Evolutionary conservation across 441 rosid species (phyloP).

Genomic region (Flueggea neowawraea): DNA sequence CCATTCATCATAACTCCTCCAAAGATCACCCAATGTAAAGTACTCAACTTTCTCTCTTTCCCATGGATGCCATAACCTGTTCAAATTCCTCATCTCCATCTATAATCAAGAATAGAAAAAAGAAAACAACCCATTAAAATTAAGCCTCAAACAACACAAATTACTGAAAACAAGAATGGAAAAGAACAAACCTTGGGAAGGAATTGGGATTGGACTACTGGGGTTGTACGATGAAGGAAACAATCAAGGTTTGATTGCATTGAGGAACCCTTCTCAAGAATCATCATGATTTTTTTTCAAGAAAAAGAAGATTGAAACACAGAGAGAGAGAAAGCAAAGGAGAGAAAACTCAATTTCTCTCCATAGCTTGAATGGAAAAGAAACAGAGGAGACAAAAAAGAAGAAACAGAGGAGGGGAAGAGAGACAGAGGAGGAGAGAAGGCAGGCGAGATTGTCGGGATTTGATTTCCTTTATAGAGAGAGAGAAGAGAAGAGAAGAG

Average conservation of each 20-base stretch:
- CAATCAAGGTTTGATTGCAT: slow-evolving; percentile 76
- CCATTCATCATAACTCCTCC: slow-evolving; percentile 96
- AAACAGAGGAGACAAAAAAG: slow-evolving; percentile 4
- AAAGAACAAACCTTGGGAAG: slow-evolving; percentile 69
- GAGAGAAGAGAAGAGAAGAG: no score
- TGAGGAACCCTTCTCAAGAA: slow-evolving; percentile 50
- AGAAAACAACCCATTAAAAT: not conserved
- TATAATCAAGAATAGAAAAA: slow-evolving; percentile 18
- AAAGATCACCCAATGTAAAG: slow-evolving; percentile 74
- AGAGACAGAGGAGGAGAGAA: no score
- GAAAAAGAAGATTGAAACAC: slow-evolving; percentile 2
- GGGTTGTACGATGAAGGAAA: slow-evolving; percentile 84
- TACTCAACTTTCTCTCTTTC: slow-evolving; percentile 84
- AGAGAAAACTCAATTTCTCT: slow-evolving; percentile 2
- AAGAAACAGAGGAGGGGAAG: no score
- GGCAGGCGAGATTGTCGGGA: no score
- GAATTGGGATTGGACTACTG: slow-evolving; percentile 64
- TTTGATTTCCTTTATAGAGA: no score
- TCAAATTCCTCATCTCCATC: slow-evolving; percentile 80
- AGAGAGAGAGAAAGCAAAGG: slow-evolving; percentile 7
- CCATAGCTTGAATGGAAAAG: not conserved
- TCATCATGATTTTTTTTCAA: slow-evolving; percentile 32
- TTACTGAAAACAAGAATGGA: not conserved
- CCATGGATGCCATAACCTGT: slow-evolving; percentile 86
- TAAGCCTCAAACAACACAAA: not conserved